Base-by-base conservation (phyloP, 2,329 filamentous ascomycete species). In the Botryotinia globosa region DNA sequence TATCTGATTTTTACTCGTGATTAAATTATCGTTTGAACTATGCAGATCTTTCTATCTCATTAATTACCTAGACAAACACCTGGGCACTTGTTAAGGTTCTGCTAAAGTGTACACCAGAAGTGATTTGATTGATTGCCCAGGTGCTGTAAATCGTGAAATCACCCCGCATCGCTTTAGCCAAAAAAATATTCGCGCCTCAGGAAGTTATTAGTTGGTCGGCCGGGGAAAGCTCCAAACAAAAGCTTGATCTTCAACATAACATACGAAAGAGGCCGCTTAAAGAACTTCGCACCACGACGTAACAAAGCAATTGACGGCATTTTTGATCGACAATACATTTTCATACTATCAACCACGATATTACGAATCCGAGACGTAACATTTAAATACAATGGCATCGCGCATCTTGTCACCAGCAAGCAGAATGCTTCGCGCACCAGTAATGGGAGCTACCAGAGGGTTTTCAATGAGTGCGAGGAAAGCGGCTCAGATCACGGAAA, bases 311-410 rank as follows among this genome's bases (percentile, higher is more conserved):
- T 39, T 63, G 39, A 63, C 59, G 32, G 45, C 16, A 10, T 29
- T 32, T 56, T 67, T 5, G n/a, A 64, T 44, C 58, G 16, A n/a
- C 44, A 32, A 16, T n/a, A 14, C 22, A 37, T 39, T 39, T 16
- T 25, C 34, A 61, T 16, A 61, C 22, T n/a, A 39, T 65, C 62
- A 45, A 44, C 14, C 62, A 42, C 37, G 16, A 32, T n/a, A 63
- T 10, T 29, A 9, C 59, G 25, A 42, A n/a, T 20, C 39, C 59
- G 16, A 29, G 37, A 44, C 22, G 58, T 25, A 48, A 32, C 14
- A 58, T 18, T 42, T 39, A 58, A 14, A 56, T 5, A 76, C 65
- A 69, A 86, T 87, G 85, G 83, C 84, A 75, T 83, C 83, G 72
- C 82, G 82, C 74, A 73, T 84, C 72, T 78, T 85, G 72, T 77